phyloP scores from a whole-genome alignment of 1,284 basidiomycete genomes.

The Pisolithus thermaeus region DNA sequence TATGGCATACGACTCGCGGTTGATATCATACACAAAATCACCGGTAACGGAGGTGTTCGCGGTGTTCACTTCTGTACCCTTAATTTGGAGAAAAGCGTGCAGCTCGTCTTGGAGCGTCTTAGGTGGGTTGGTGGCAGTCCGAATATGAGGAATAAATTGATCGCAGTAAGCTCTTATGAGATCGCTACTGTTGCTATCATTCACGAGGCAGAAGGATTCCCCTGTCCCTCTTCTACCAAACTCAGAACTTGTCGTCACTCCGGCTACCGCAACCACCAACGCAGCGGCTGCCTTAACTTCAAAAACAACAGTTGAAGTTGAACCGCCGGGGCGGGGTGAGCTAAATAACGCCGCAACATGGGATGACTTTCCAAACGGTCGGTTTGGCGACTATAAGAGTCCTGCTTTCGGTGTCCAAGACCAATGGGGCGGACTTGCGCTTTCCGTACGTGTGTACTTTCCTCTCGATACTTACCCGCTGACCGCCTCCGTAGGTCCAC shows the following conservation, averaged over 20 bases:
- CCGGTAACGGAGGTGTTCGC: slow-evolving; percentile 49
- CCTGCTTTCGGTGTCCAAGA: slow-evolving; percentile 87
- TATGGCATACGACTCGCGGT: slow-evolving; percentile 81
- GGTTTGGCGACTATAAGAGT: slow-evolving; percentile 97
- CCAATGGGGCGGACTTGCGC: slow-evolving; percentile 61
- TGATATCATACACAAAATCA: slow-evolving; percentile 63
- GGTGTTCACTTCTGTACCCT: slow-evolving; percentile 96
- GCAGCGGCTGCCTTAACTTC: slow-evolving; percentile 55
- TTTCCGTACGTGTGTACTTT: slow-evolving; percentile 36
- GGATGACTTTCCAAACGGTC: slow-evolving; percentile 99
- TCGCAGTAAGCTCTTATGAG: slow-evolving; percentile 46
- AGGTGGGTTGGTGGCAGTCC: slow-evolving; percentile 53
- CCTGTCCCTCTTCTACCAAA: slow-evolving; percentile 27
- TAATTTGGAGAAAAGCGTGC: slow-evolving; percentile 95
- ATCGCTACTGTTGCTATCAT: slow-evolving; percentile 3
- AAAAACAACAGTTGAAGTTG: slow-evolving; percentile 39
- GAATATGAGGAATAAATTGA: slow-evolving; percentile 58
- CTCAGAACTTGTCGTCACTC: slow-evolving; percentile 49
- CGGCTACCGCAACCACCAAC: slow-evolving; percentile 36
- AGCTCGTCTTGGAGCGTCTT: slow-evolving; percentile 78
- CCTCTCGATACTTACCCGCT: not conserved
- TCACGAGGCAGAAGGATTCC: slow-evolving; percentile 33
- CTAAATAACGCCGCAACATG: slow-evolving; percentile 74
- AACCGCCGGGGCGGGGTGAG: slow-evolving; percentile 62
- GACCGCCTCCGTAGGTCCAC: slow-evolving; percentile 40